phyloP scores from a whole-genome alignment of 106 monocot genomes.

The Allium sativum region DNA sequence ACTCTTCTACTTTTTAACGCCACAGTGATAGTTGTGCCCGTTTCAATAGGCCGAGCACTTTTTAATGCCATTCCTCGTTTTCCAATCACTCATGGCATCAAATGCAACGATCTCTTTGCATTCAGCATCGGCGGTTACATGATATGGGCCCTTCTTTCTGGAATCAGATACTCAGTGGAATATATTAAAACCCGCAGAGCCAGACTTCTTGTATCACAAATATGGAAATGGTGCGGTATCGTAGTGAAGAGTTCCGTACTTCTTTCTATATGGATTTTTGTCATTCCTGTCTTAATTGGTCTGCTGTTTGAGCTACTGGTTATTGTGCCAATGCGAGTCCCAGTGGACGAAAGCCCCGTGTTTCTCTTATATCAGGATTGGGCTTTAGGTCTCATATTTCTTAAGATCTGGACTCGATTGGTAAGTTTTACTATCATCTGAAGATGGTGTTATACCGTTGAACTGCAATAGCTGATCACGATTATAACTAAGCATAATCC shows the following conservation, averaged over 20 bases:
- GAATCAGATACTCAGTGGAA: slow-evolving; percentile 53
- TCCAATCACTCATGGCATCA: slow-evolving; percentile 92
- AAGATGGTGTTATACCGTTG: too few species aligned
- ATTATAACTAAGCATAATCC: too few species aligned
- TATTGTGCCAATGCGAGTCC: slow-evolving; percentile 93
- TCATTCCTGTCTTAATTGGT: slow-evolving; percentile 95
- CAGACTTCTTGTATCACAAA: slow-evolving; percentile 41
- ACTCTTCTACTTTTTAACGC: slow-evolving; percentile 89
- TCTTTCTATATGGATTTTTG: slow-evolving; percentile 82
- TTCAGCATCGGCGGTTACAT: slow-evolving; percentile 91
- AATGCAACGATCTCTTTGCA: slow-evolving; percentile 85
- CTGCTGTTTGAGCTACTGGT: slow-evolving; percentile 90
- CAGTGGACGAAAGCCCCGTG: slow-evolving; percentile 92
- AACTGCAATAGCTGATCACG: too few species aligned
- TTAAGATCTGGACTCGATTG: slow-evolving; percentile 96
- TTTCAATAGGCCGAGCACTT: slow-evolving; percentile 71
- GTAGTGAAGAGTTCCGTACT: slow-evolving; percentile 78
- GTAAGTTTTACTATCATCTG: slow-evolving; percentile 18
- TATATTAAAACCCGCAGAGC: slow-evolving; percentile 52
- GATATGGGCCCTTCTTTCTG: slow-evolving; percentile 72
- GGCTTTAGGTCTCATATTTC: slow-evolving; percentile 89
- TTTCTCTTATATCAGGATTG: slow-evolving; percentile 98
- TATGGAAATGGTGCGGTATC: slow-evolving; percentile 78
- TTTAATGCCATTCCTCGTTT: slow-evolving; percentile 87
- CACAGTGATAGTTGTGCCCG: slow-evolving; percentile 64